Conservation (phyloP, 306 rosid genomes). For the Vigna trinervia region DNA sequence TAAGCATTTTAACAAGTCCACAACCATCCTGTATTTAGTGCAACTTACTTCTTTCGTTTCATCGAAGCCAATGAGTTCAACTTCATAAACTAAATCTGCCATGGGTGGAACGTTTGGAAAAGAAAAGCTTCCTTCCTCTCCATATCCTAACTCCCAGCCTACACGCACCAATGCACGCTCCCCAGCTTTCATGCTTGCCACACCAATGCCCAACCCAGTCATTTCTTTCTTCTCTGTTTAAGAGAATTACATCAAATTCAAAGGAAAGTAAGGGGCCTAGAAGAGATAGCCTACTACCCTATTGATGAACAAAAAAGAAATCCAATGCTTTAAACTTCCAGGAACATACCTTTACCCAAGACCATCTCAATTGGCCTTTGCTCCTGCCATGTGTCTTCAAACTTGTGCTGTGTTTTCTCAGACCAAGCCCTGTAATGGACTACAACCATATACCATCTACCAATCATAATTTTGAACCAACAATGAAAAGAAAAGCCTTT, state of each 20-base stretch:
- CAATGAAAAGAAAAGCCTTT: constrained; percentile 27
- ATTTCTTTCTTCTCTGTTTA: constrained; percentile 89
- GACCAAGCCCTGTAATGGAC: constrained; percentile 97
- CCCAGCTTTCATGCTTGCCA: constrained; percentile 88
- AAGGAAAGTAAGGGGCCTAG: not conserved
- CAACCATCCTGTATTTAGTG: constrained; percentile 10
- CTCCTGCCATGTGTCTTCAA: constrained; percentile 94
- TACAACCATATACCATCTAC: constrained; percentile 46
- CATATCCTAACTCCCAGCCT: constrained; percentile 95
- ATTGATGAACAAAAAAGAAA: constrained; percentile 29
- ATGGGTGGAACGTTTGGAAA: constrained; percentile 95
- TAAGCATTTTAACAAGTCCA: constrained; percentile 49
- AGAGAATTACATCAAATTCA: constrained; percentile 38
- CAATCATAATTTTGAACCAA: constrained; percentile 17
- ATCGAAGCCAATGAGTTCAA: constrained; percentile 92
- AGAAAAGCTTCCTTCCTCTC: constrained; percentile 87
- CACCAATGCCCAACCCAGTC: constrained; percentile 89
- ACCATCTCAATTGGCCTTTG: constrained; percentile 82
- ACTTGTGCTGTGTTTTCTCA: constrained; percentile 81
- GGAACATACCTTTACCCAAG: constrained; percentile 77
- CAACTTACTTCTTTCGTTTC: constrained; percentile 82
- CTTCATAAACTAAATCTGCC: constrained; percentile 94
- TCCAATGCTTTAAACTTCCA: constrained; percentile 5
- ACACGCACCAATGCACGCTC: constrained; percentile 84
- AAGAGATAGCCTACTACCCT: not conserved